Conservation (phyloP, 805 yeast genomes). For the Tetrapisispora nanseiensis region DNA sequence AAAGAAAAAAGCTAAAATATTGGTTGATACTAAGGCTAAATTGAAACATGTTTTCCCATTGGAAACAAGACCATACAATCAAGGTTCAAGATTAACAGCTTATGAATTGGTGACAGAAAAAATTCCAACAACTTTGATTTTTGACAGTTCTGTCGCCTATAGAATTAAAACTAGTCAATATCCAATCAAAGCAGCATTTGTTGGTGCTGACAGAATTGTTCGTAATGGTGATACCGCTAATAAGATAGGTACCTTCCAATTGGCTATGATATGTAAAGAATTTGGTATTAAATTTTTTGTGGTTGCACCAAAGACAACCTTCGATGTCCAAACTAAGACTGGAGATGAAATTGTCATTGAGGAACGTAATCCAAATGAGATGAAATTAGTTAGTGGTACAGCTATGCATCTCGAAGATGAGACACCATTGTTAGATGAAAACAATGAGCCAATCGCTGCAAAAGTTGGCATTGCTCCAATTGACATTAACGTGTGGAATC, state of each 20-base stretch:
- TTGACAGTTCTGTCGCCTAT: slow-evolving; percentile 88
- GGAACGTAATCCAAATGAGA: slow-evolving; percentile 73
- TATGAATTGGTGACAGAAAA: slow-evolving; percentile 78
- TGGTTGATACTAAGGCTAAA: slow-evolving; percentile 31
- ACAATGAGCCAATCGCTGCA: slow-evolving; percentile 29
- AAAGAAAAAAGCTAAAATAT: slow-evolving; percentile 18
- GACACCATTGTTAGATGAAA: slow-evolving; percentile 15
- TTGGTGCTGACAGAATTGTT: slow-evolving; percentile 93
- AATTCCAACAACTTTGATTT: slow-evolving; percentile 79
- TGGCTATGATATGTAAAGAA: slow-evolving; percentile 61
- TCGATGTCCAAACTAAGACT: slow-evolving; percentile 53
- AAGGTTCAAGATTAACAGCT: slow-evolving; percentile 89
- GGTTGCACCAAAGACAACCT: slow-evolving; percentile 91
- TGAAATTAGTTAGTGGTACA: slow-evolving; percentile 68
- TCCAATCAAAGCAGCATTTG: slow-evolving; percentile 81
- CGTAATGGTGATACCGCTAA: slow-evolving; percentile 93
- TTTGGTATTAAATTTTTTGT: slow-evolving; percentile 74
- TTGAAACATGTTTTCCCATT: slow-evolving; percentile 72
- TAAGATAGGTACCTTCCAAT: slow-evolving; percentile 89
- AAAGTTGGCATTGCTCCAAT: slow-evolving; percentile 79
- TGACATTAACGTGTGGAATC: slow-evolving; percentile 85
- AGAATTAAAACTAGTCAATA: slow-evolving; percentile 40
- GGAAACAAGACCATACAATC: slow-evolving; percentile 95
- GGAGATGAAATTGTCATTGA: slow-evolving; percentile 81
- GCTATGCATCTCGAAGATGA: slow-evolving; percentile 30